Base-by-base conservation (phyloP, 805 yeast species). In the Yarrowia sp. region DNA sequence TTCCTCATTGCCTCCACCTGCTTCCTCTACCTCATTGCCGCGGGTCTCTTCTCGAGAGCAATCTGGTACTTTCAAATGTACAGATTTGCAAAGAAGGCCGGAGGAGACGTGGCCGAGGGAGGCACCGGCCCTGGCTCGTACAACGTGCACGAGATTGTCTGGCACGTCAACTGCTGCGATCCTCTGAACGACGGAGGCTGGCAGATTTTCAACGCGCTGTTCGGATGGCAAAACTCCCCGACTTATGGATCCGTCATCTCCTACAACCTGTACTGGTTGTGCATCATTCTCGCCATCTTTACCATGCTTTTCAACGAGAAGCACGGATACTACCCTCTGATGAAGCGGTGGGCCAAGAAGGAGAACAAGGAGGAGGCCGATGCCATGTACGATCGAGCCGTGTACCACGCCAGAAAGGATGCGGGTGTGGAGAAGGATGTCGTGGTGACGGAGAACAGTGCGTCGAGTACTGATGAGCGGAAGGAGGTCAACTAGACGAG, bases 191-290 rank as follows among this genome's bases (percentile, higher is more conserved):
- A 90, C 79, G 88, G 89, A 74, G 98, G 98, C 82, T 94, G 98
- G 98, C 97, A 92, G 85, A 88, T 94, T 71, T 94, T 94, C 84
- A 94, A 94, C 77, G 91, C 98, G 36, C 79, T 94, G 69, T 83
- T 94, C 72, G 99, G 98, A 72, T 94, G 99, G 99, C 97, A 92
- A 82, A 94, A 94, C 81, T 86, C 97, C 68, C 98, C 97, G 70
- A 92, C 97, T 72, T 85, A 91, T 77, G 97, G 98, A 69, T 91
- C 97, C 5, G 93, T 94, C 70, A 81, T 94, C 66, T 86, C 94
- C 59, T 94, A 94, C 83, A 92, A 92, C 81, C 73, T 89, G 71
- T 94, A 94, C 83, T 94, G 99, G 99, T 74, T 93, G 68, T 78
- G 80, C 49, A 77, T 92, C 68, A 89, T 89, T 71, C 70, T 81